Evolutionary conservation across 345 rosid genomes (phyloP).

Genomic region (Citrus australasica): DNA sequence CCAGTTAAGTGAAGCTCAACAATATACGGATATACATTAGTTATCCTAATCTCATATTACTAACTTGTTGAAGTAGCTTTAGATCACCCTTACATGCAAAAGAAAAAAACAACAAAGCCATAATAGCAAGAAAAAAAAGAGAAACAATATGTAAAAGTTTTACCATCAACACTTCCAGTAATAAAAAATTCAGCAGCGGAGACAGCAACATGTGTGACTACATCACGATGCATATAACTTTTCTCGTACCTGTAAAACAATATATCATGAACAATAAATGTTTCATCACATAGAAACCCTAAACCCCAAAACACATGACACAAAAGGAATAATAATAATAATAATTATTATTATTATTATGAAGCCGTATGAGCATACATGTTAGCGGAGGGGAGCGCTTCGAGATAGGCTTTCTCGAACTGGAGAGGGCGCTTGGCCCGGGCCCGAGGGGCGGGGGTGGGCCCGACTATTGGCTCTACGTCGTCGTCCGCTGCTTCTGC

Average conservation of each 20-base stretch:
- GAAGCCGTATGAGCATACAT: constrained; percentile 35
- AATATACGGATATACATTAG: neutral
- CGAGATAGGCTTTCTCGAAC: constrained; percentile 87
- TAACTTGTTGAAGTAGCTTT: neutral
- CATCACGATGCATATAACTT: constrained; percentile 98
- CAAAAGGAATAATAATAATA: neutral
- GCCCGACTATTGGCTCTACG: constrained; percentile 59
- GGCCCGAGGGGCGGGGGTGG: constrained; percentile 70
- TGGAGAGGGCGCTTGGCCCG: constrained; percentile 88
- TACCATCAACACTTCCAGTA: constrained; percentile 92
- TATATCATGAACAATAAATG: neutral
- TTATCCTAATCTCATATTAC: neutral
- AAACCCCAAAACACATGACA: neutral
- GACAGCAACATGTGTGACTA: constrained; percentile 88
- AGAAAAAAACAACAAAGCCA: neutral
- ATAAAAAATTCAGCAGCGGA: constrained; percentile 90
- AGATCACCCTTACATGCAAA: neutral
- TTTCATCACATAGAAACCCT: constrained; percentile 1
- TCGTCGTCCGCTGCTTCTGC: constrained; percentile 29
- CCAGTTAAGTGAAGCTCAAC: neutral
- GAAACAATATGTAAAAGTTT: constrained; percentile 15
- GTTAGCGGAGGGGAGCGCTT: constrained; percentile 87
- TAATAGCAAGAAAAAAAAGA: neutral
- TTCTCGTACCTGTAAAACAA: constrained; percentile 73
- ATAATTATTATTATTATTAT: no score